Conservation (phyloP, 2,329 filamentous ascomycete species). For the Arthrobotrys pseudoclavata region DNA sequence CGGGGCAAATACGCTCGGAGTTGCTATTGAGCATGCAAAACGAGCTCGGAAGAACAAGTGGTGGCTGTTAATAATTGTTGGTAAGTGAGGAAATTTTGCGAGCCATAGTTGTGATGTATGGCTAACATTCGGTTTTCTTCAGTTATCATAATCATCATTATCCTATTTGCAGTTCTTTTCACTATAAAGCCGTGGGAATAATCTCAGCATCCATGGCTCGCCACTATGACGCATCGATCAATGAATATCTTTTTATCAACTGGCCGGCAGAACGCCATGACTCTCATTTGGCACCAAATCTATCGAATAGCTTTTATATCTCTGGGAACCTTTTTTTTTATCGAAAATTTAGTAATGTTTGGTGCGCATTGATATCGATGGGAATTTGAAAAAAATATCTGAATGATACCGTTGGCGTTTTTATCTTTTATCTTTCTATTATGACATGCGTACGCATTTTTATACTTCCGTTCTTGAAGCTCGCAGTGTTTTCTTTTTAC, state of each 20-base stretch:
- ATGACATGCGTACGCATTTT: slow-evolving; percentile 3
- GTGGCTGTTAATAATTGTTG: slow-evolving; percentile 76
- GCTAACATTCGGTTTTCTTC: neutral
- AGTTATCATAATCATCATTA: slow-evolving; percentile 35
- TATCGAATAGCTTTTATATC: neutral
- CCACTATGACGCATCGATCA: neutral
- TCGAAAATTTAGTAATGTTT: slow-evolving; percentile 9
- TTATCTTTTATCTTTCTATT: neutral
- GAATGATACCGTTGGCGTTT: slow-evolving; percentile 25
- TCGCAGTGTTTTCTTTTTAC: neutral
- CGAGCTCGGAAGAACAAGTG: slow-evolving; percentile 82
- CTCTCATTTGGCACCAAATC: slow-evolving; percentile 1
- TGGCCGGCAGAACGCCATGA: neutral
- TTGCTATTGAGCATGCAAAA: slow-evolving; percentile 77
- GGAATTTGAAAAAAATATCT: slow-evolving; percentile 23
- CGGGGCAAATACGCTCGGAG: slow-evolving; percentile 77
- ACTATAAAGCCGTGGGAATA: slow-evolving; percentile 22
- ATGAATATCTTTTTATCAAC: neutral
- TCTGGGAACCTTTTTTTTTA: neutral
- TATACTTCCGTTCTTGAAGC: neutral
- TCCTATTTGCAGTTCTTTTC: slow-evolving; percentile 18
- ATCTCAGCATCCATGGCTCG: neutral
- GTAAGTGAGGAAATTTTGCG: slow-evolving; percentile 29
- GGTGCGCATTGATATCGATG: slow-evolving; percentile 22
- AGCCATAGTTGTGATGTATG: neutral